Conservation (phyloP, 768 basidiomycete species). For the Crucibulum laeve region DNA sequence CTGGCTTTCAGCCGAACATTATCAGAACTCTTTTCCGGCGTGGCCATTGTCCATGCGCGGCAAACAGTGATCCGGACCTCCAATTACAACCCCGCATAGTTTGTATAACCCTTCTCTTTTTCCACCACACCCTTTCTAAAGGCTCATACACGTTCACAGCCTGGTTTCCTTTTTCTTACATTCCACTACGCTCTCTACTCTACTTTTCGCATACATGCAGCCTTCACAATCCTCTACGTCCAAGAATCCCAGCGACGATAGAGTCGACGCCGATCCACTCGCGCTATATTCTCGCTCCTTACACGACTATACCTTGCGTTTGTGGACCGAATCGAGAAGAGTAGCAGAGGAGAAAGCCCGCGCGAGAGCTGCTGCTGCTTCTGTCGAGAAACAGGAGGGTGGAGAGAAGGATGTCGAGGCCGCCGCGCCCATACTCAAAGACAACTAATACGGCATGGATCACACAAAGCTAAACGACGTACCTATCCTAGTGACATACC, state of each 20-base stretch:
- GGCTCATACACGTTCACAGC: constrained; percentile 8
- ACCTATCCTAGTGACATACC: neutral
- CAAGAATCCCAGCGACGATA: constrained; percentile 8
- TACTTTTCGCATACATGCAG: constrained; percentile 1
- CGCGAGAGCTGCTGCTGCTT: neutral
- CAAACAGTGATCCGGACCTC: constrained; percentile 17
- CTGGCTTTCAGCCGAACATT: too few relatives aligned
- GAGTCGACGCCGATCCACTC: constrained; percentile 32
- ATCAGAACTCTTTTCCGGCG: too few relatives aligned
- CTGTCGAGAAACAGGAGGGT: neutral
- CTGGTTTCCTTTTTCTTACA: neutral
- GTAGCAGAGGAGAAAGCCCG: constrained; percentile 47
- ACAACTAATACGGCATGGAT: too few relatives aligned
- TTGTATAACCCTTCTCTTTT: constrained; percentile 5
- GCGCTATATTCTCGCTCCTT: constrained; percentile 58
- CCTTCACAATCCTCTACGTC: constrained; percentile 9
- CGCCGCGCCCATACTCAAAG: too few relatives aligned
- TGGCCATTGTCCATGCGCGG: constrained; percentile 8
- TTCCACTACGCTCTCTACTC: constrained; percentile 2
- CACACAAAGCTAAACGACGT: too few relatives aligned
- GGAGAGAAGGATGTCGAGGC: neutral
- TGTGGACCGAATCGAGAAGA: constrained; percentile 66
- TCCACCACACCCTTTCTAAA: constrained; percentile 2
- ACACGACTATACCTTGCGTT: constrained; percentile 60
- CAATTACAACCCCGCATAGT: constrained; percentile 1